Conservation (phyloP, 768 basidiomycete genomes). For the Obba rivulosa region DNA sequence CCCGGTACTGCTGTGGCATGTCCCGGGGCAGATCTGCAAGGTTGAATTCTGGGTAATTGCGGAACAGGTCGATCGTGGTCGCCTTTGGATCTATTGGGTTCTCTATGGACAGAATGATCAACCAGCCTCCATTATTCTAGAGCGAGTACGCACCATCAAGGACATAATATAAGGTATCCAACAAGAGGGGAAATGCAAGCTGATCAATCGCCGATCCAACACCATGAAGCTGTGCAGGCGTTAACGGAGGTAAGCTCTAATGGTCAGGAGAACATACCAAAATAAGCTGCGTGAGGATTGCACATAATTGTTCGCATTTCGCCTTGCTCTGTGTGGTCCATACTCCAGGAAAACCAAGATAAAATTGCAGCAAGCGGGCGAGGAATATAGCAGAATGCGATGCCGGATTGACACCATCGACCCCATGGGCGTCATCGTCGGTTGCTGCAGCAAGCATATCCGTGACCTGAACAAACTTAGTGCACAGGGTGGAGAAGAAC, state of each 20-base stretch:
- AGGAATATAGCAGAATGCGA: constrained; percentile 48
- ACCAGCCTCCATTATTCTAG: too few species aligned
- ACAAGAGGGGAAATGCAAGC: constrained; percentile 55
- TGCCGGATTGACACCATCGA: constrained; percentile 13
- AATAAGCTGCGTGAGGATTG: constrained; percentile 34
- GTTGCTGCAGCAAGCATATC: constrained; percentile 24
- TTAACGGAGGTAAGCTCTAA: constrained; percentile 1
- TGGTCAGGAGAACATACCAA: constrained; percentile 9
- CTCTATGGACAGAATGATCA: too few species aligned
- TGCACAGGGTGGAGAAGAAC: constrained; percentile 45
- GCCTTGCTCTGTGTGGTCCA: constrained; percentile 53
- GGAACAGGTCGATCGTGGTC: constrained; percentile 54
- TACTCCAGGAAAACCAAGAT: constrained; percentile 54
- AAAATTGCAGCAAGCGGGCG: constrained; percentile 67
- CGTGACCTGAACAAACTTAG: constrained; percentile 39
- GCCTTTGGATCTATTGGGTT: constrained; percentile 55
- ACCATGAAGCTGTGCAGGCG: constrained; percentile 43
- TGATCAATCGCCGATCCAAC: constrained; percentile 49
- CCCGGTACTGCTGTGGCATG: constrained; percentile 50
- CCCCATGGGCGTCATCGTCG: constrained; percentile 10
- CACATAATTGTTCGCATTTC: constrained; percentile 36
- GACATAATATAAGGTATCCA: constrained; percentile 71
- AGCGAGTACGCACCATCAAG: constrained; percentile 55
- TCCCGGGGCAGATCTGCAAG: constrained; percentile 48
- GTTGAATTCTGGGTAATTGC: constrained; percentile 51